Conservation (phyloP, 1,284 basidiomycete genomes). For the Boletus sp. region DNA sequence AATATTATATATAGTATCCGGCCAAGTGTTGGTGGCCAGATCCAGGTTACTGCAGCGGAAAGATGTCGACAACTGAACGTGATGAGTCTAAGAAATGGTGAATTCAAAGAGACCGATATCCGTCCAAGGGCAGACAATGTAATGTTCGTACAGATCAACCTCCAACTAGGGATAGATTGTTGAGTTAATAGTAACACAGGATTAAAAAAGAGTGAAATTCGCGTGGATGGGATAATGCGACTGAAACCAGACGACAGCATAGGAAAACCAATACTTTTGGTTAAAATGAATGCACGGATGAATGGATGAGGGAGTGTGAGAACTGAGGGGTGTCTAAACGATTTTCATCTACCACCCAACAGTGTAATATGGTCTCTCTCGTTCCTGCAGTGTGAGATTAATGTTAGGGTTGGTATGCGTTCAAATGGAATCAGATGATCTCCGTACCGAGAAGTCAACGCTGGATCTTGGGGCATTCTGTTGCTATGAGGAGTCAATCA, state of each 20-base stretch:
- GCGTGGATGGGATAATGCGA: constrained; percentile 4
- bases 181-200: not conserved
- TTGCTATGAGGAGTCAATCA: constrained; percentile 2
- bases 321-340: not conserved
- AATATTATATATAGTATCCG: not conserved
- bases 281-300: not conserved
- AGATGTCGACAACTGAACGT: not conserved
- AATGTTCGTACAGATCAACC: constrained; percentile 15
- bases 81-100: no score
- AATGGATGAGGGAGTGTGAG: not conserved
- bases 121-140: not conserved
- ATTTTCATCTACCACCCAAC: constrained; percentile 10
- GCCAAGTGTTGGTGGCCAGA: not conserved
- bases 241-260: constrained; percentile 6
- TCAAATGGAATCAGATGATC: not conserved
- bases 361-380: constrained; percentile 4
- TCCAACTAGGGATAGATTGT: not conserved
- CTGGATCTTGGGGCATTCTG: constrained; percentile 6
- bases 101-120: not conserved
- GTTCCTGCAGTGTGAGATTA: constrained; percentile 1
- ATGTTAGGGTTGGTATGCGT: not conserved
- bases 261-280: not conserved
- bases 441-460: constrained; percentile 10
- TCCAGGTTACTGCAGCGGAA: not conserved
- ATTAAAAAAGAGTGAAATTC: constrained; percentile 2